phyloP scores from a whole-genome alignment of 2,329 filamentous ascomycete genomes.

The Penicillium oxalicum region DNA sequence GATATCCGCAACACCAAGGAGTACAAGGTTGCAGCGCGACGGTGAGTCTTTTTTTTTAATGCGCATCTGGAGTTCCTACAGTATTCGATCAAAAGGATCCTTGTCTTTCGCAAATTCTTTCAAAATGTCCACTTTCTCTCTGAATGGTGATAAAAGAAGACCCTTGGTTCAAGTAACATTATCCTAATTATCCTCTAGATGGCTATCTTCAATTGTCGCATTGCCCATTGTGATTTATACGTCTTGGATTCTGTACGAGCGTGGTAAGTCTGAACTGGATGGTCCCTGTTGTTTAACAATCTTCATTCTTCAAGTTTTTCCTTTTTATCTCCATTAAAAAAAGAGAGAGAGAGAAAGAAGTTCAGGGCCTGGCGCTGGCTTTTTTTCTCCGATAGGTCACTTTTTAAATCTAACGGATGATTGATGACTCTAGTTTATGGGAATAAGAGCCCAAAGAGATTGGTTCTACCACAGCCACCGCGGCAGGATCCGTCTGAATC shows the following conservation, averaged over 20 bases:
- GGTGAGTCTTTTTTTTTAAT: conserved; percentile 20
- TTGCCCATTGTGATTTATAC: conserved; percentile 30
- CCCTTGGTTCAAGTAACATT: neutral
- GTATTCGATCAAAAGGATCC: too few relatives aligned
- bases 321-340: neutral
- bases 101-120: too few relatives aligned
- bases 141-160: neutral
- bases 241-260: conserved; percentile 30
- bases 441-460: conserved; percentile 17
- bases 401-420: neutral
- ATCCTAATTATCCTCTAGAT: conserved; percentile 16
- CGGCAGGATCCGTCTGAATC: neutral
- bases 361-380: too few relatives aligned
- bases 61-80: too few relatives aligned
- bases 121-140: neutral
- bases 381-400: neutral
- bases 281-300: neutral
- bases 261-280: conserved; percentile 20
- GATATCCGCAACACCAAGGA: conserved; percentile 39
- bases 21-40: conserved; percentile 36
- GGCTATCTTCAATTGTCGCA: conserved; percentile 29
- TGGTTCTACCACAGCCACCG: neutral
- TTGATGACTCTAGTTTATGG: conserved; percentile 20
- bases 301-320: neutral
- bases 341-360: too few relatives aligned